Percentiles rank a stretch among this genome's conserved stretches.
Evolutionary conservation across 148 eudicot genomes (phyloP).

Genomic region (Nyssa sinensis): DNA sequence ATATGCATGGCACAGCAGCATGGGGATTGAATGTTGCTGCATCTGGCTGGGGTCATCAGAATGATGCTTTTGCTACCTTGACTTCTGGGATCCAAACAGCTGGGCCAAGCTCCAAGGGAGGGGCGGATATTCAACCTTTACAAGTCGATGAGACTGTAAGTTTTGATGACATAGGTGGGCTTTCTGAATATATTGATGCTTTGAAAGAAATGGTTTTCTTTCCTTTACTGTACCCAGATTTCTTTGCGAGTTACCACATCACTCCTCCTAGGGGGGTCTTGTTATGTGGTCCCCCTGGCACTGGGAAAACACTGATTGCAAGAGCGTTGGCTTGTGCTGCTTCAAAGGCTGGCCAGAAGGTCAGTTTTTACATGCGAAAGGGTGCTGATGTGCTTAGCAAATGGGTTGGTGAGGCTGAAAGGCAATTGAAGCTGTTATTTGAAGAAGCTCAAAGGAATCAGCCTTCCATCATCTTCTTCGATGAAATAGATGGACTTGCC

Average conservation of each 20-base stretch:
- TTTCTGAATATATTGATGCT: constrained; percentile 89
- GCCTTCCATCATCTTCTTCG: constrained; percentile 96
- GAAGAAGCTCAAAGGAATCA: constrained; percentile 99
- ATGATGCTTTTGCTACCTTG: constrained; percentile 61
- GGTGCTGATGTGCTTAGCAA: constrained; percentile 99
- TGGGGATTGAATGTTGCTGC: constrained; percentile 96
- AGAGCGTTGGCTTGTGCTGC: constrained; percentile 97
- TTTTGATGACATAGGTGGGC: constrained; percentile 95
- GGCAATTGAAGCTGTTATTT: constrained; percentile 87
- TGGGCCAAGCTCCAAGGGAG: constrained; percentile 99
- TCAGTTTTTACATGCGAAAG: constrained; percentile 98
- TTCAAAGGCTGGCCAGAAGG: constrained; percentile 99
- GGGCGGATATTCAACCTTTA: constrained; percentile 97
- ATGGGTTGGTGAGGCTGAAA: constrained; percentile 99
- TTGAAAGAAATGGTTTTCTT: constrained; percentile 98
- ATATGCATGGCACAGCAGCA: constrained; percentile 70
- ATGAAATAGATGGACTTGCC: constrained; percentile 98
- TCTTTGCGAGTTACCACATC: constrained; percentile 88
- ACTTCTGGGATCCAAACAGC: constrained; percentile 91
- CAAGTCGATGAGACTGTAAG: constrained; percentile 93
- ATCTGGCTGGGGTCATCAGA: constrained; percentile 97
- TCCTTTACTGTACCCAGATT: constrained; percentile 93
- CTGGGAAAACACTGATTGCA: constrained; percentile 94
- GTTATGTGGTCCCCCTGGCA: constrained; percentile 99
- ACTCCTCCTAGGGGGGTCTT: constrained; percentile 99